Percentiles rank a stretch among this genome's conserved stretches.
These are phyloP conservation scores for Oryza officinalis DNA, from an alignment of 176 grass and related monocot species.

Conservation along the genomic window DNA sequence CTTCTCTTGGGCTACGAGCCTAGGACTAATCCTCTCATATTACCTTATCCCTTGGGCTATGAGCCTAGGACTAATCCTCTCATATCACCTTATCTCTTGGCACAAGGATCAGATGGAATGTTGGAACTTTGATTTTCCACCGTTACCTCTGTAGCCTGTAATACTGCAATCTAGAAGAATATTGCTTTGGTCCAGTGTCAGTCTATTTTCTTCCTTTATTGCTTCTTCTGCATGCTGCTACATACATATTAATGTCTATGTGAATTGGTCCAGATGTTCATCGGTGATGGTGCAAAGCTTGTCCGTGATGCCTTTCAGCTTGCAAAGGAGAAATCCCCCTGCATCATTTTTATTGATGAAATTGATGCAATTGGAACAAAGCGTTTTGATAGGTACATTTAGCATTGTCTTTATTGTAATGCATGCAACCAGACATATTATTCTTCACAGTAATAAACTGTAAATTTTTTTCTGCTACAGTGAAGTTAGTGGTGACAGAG, in stretches of 20 bases:
- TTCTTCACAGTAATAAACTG: background rate
- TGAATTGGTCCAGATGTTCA: constrained; percentile 65
- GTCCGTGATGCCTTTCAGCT: constrained; percentile 85
- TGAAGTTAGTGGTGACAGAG: constrained; percentile 81
- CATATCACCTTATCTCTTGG: background rate
- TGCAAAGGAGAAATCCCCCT: constrained; percentile 80
- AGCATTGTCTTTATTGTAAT: background rate
- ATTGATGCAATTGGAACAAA: constrained; percentile 91
- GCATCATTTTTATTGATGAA: constrained; percentile 90
- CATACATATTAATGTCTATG: background rate
- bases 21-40: background rate
- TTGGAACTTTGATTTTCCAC: background rate
- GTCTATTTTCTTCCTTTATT: background rate
- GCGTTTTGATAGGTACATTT: constrained; percentile 67
- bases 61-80: background rate
- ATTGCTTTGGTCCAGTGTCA: background rate
- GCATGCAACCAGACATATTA: background rate
- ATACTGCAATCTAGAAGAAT: background rate
- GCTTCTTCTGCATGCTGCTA: background rate
- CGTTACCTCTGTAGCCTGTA: background rate
- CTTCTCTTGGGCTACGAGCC: background rate
- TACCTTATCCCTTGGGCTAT: background rate
- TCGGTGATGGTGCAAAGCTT: constrained; percentile 79
- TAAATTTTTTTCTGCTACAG: constrained; percentile 32
- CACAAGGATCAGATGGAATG: background rate